These are phyloP conservation scores for Avicennia marina DNA, from an alignment of 257 asterid species.

Conservation along the genomic window DNA sequence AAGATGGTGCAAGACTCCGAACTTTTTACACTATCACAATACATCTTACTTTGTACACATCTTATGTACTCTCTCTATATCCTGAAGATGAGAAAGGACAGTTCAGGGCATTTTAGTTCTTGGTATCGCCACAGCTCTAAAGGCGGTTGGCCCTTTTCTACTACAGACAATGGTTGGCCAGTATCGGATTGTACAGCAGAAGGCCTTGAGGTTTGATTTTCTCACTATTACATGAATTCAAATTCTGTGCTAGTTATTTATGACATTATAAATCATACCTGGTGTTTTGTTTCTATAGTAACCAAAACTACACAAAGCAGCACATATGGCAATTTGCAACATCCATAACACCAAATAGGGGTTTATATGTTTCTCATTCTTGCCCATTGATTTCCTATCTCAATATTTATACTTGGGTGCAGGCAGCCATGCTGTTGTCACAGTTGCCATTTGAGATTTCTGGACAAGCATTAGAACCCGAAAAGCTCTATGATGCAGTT, in stretches of 20 bases:
- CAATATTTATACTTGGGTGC: constrained; percentile 1
- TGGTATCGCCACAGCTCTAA: constrained; percentile 66
- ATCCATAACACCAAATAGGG: no score
- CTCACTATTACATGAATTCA: not conserved
- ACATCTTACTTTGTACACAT: not conserved
- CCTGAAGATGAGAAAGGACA: constrained; percentile 35
- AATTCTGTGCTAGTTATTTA: not conserved
- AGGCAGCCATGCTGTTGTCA: constrained; percentile 56
- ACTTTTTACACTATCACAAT: not conserved
- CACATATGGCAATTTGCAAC: no score
- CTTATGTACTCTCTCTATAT: not conserved
- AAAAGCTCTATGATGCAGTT: constrained; percentile 48
- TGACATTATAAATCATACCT: not conserved
- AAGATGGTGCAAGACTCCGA: not conserved
- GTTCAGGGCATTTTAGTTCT: constrained; percentile 23
- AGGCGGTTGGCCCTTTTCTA: constrained; percentile 84
- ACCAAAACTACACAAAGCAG: no score
- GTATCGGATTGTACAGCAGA: constrained; percentile 69
- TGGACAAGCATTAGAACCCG: constrained; percentile 42
- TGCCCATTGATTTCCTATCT: no score
- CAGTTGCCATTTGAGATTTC: constrained; percentile 36
- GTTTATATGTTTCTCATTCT: no score
- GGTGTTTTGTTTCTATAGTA: not conserved
- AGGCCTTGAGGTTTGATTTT: constrained; percentile 49
- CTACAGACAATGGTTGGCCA: constrained; percentile 69